These are phyloP conservation scores for Lasiosphaeria miniovina DNA, from an alignment of 495 filamentous ascomycete species.

Conservation along the genomic window DNA sequence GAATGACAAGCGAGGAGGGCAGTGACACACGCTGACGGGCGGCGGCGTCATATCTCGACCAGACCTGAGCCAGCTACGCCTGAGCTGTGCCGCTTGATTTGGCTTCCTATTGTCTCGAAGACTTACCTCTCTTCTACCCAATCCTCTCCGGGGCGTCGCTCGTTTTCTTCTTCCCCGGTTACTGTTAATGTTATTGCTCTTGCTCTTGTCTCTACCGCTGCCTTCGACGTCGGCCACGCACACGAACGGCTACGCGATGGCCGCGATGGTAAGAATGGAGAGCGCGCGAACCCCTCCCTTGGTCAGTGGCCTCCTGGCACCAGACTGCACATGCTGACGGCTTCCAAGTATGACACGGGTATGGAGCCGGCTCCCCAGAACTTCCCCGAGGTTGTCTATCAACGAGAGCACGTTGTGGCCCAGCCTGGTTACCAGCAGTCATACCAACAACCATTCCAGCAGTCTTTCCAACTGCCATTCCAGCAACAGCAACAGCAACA, in stretches of 20 bases:
- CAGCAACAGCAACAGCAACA: neutral
- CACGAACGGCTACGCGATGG: constrained; percentile 22
- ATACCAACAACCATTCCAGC: neutral
- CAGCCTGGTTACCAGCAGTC: constrained; percentile 9
- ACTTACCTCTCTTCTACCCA: too few species aligned
- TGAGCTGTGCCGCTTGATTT: too few species aligned
- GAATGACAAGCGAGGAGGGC: too few species aligned
- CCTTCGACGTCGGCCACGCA: constrained; percentile 16
- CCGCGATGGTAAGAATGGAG: constrained; percentile 16
- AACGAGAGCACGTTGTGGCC: neutral
- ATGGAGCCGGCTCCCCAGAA: constrained; percentile 38
- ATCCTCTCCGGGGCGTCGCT: too few species aligned
- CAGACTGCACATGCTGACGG: neutral
- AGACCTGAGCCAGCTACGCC: too few species aligned
- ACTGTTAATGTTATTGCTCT: neutral
- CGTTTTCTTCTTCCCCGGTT: neutral
- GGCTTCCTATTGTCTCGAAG: too few species aligned
- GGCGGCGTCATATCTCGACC: too few species aligned
- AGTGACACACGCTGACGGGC: too few species aligned
- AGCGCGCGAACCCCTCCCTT: neutral
- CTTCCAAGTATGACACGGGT: constrained; percentile 33
- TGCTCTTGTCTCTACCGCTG: neutral
- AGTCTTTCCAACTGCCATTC: too few species aligned
- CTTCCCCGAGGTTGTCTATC: constrained; percentile 37
- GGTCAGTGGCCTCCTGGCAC: neutral